These are phyloP conservation scores for Falciphora oryzae DNA, from an alignment of 2,329 filamentous ascomycete species.

Conservation along the genomic window DNA sequence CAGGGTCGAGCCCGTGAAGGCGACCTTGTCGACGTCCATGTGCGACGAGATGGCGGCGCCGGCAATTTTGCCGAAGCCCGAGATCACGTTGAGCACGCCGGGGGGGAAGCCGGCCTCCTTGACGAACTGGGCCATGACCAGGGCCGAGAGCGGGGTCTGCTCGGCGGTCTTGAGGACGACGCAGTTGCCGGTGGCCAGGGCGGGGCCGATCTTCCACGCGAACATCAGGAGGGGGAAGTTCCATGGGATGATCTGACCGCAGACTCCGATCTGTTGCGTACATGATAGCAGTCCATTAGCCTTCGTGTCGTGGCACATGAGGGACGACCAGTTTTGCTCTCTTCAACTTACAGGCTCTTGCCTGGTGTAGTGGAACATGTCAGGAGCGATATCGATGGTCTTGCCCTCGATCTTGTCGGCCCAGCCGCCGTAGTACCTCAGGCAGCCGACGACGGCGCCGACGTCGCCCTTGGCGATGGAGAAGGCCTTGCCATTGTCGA, in stretches of 20 bases:
- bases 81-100: slow-evolving; percentile 71
- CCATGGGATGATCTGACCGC: slow-evolving; percentile 85
- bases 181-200: slow-evolving; percentile 66
- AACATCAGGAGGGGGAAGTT: slow-evolving; percentile 81
- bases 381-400: slow-evolving; percentile 71
- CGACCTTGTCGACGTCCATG: slow-evolving; percentile 79
- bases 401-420: slow-evolving; percentile 89
- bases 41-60: slow-evolving; percentile 71
- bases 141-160: slow-evolving; percentile 67
- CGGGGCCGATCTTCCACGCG: slow-evolving; percentile 76
- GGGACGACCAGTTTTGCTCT: background rate
- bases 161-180: slow-evolving; percentile 71
- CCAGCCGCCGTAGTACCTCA: slow-evolving; percentile 87
- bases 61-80: slow-evolving; percentile 71
- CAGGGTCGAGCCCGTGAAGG: slow-evolving; percentile 72
- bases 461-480: slow-evolving; percentile 72
- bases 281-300: background rate
- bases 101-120: slow-evolving; percentile 75
- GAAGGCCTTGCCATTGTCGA: slow-evolving; percentile 84
- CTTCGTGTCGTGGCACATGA: background rate
- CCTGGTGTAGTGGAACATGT: slow-evolving; percentile 79
- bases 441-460: slow-evolving; percentile 56
- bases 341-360: slow-evolving; percentile 58
- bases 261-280: slow-evolving; percentile 56
- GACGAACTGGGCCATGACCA: slow-evolving; percentile 58